A percentile compares a stretch with the other conserved stretches of the same genome.
phyloP scores from a whole-genome alignment of 441 rosid genomes.

The Erodium trifolium region DNA sequence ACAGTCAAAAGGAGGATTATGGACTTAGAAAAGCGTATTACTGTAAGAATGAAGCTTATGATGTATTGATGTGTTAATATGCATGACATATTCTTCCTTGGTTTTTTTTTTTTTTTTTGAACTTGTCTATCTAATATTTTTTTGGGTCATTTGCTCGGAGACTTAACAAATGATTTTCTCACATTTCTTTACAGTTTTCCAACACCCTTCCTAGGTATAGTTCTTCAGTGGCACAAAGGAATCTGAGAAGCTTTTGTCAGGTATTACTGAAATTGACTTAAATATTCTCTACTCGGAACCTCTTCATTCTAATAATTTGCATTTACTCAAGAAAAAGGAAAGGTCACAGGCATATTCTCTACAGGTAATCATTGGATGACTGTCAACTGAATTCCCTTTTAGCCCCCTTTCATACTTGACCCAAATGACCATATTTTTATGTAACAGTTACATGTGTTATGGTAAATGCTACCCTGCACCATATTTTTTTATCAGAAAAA shows the following conservation, averaged over 20 bases:
- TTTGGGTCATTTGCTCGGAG: conserved; percentile 1
- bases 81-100: conserved; percentile 4
- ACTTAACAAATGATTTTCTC: conserved; percentile 6
- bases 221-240: conserved; percentile 72
- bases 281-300: neutral
- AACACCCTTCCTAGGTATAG: conserved; percentile 72
- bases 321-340: neutral
- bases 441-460: no score
- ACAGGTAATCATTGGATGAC: neutral
- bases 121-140: neutral
- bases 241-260: conserved; percentile 49
- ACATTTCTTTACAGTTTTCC: conserved; percentile 42
- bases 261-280: conserved; percentile 27
- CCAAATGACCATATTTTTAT: no score
- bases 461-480: no score
- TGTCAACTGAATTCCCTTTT: neutral
- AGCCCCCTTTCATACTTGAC: neutral
- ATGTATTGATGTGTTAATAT: neutral
- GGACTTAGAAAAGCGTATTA: neutral
- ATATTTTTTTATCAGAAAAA: no score
- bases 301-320: conserved; percentile 3
- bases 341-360: neutral
- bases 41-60: neutral
- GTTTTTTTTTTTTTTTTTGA: conserved; percentile 1
- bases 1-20: neutral